These are phyloP conservation scores for Ganoderma leucocontextum DNA, from an alignment of 1,284 basidiomycete genomes.

Conservation along the genomic window DNA sequence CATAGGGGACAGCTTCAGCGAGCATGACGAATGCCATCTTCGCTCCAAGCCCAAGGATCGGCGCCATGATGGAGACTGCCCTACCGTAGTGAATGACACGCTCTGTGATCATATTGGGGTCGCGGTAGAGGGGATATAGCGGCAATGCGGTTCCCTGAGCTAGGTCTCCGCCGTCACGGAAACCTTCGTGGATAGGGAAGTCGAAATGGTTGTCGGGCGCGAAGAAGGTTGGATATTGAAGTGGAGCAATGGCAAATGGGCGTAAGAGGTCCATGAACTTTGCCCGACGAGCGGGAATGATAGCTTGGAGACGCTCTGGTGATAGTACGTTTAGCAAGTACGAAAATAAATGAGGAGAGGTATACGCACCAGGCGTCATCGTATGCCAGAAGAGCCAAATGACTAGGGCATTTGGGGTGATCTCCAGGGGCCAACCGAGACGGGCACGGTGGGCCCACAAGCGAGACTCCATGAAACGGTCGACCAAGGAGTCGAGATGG, in stretches of 20 bases:
- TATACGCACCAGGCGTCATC: conserved; percentile 53
- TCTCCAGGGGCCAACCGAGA: conserved; percentile 64
- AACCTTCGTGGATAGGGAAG: conserved; percentile 52
- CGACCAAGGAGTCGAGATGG: conserved; percentile 56
- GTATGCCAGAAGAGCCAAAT: conserved; percentile 74
- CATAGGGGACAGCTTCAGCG: conserved; percentile 58
- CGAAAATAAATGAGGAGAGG: conserved; percentile 14
- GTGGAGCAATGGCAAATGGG: conserved; percentile 57
- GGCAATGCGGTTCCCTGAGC: conserved; percentile 45
- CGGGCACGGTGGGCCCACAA: conserved; percentile 53
- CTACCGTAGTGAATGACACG: conserved; percentile 51
- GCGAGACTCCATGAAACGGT: conserved; percentile 52
- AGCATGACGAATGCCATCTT: conserved; percentile 70
- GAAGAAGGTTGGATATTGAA: conserved; percentile 62
- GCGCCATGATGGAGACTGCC: conserved; percentile 49
- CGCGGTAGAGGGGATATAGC: conserved; percentile 62
- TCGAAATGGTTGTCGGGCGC: conserved; percentile 68
- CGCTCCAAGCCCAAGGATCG: conserved; percentile 63
- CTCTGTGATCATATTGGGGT: conserved; percentile 38
- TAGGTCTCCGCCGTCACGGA: conserved; percentile 30
- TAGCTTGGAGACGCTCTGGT: conserved; percentile 56
- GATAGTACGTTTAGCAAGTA: conserved; percentile 7
- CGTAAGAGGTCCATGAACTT: conserved; percentile 59
- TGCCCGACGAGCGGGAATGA: conserved; percentile 50
- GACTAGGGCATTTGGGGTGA: conserved; percentile 55